Evolutionary conservation across 1,284 basidiomycete species (phyloP).

Genomic region (Coniferiporia sulphurascens): DNA sequence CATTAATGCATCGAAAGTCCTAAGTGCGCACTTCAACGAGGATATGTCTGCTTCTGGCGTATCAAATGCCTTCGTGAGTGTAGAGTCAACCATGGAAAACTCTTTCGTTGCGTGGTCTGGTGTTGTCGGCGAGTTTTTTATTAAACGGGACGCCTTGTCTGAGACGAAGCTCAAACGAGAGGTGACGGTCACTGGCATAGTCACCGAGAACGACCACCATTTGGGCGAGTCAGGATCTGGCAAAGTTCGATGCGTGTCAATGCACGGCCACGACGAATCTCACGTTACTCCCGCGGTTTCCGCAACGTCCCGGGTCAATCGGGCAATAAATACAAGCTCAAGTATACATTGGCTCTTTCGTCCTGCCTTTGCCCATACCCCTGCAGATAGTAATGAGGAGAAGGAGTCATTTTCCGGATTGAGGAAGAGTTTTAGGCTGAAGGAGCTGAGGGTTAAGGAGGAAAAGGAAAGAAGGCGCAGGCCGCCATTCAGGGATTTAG

Average conservation of each 20-base stretch:
- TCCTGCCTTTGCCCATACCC: constrained; percentile 4
- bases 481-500: constrained; percentile 47
- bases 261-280: not conserved
- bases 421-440: constrained; percentile 9
- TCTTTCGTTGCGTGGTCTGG: constrained; percentile 60
- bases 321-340: not conserved
- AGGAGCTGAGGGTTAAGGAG: not conserved
- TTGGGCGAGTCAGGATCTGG: not conserved
- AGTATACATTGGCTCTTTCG: constrained; percentile 14
- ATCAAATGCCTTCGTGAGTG: constrained; percentile 50
- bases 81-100: constrained; percentile 47
- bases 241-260: constrained; percentile 8
- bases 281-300: not conserved
- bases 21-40: constrained; percentile 45
- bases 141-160: constrained; percentile 22
- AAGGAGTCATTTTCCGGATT: constrained; percentile 4
- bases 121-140: constrained; percentile 56
- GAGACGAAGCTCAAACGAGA: constrained; percentile 22
- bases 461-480: constrained; percentile 18
- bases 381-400: not conserved
- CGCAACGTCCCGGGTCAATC: not conserved
- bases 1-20: constrained; percentile 40
- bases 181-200: constrained; percentile 5
- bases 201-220: not conserved
- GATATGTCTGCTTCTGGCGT: constrained; percentile 61